These are phyloP conservation scores for Tuber indicum DNA, from an alignment of 495 filamentous ascomycete species.

Conservation along the genomic window DNA sequence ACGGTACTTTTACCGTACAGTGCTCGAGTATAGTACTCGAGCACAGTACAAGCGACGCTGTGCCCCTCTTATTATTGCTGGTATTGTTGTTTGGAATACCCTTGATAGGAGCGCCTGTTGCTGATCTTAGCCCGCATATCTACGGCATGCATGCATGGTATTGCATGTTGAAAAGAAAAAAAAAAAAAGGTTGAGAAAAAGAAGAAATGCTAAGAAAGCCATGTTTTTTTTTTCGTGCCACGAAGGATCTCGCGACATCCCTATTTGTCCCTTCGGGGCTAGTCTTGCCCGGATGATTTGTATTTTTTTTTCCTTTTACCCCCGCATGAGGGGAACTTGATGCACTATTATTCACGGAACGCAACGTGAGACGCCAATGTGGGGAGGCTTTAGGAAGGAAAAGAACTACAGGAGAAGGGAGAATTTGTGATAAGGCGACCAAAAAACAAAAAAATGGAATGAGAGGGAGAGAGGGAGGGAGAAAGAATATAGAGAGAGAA, in stretches of 20 bases:
- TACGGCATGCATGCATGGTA: conserved; percentile 1
- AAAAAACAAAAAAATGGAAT: neutral
- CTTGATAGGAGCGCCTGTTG: neutral
- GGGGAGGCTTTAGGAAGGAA: neutral
- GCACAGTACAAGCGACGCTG: neutral
- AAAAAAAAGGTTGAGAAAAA: neutral
- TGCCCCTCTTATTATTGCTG: neutral
- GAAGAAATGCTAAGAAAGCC: neutral
- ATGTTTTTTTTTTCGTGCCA: neutral
- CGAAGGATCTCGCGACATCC: neutral
- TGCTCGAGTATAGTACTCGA: neutral
- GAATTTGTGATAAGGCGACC: neutral
- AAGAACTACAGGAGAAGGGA: neutral
- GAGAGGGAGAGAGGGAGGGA: neutral
- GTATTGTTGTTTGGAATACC: neutral
- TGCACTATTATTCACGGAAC: neutral
- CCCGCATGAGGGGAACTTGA: neutral
- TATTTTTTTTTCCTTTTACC: neutral
- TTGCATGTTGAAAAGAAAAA: neutral
- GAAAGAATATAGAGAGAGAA: neutral
- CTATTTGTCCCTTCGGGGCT: neutral
- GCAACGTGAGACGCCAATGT: neutral
- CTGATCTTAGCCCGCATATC: neutral
- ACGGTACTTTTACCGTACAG: neutral
- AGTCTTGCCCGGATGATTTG: neutral